Evolutionary conservation across 768 basidiomycete species (phyloP), one percentile per base, ranked within the genome.

Genomic region (Floccularia luteovirens): DNA sequence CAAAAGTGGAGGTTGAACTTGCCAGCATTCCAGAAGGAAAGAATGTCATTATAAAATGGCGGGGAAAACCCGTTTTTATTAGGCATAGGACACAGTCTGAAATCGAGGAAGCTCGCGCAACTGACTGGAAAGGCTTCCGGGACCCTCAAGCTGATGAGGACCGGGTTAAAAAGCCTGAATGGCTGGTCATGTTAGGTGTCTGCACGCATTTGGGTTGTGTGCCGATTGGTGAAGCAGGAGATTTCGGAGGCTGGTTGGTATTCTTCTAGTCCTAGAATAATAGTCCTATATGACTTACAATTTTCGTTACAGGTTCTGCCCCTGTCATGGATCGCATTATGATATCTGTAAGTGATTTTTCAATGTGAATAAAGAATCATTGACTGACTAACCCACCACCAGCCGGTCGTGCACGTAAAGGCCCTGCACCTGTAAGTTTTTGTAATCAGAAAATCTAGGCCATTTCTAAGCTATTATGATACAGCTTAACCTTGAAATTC

Each of bases 151-250:
- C 76, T 36, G 96, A 99, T 58, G 86, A 91, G 53, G 77, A 71
- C 34, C 77, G 96, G 46, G 79, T 82, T 41, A 84, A 98, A 79
- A 83, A 85, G 65, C 93, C 93, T 20, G 93, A 98, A 63, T 98
- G 94, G 94, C 73, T 88, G 48, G 82, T 93, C 54, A 86, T 89
- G 85, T 64, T 87, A 38, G 87, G 87, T 47, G 88, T 93, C 42
- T 93, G 93, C 79, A 98, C 96, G 17, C 96, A 98, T 66, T 69
- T 99, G 50, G 94, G 94, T 60, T 98, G 94, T 67, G 94, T 99
- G 33, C 94, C 94, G 45, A 96, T 99, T 58, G 94, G 94, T 50
- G 91, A 94, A 64, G 81, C 90, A 47, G 92, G 91, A 61, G 94
- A 97, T 64, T 97, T 72, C 58, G 94, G 93, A 67, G 94, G 94